phyloP scores from a whole-genome alignment of 2,329 filamentous ascomycete species.

The Colletotrichum abscissum region DNA sequence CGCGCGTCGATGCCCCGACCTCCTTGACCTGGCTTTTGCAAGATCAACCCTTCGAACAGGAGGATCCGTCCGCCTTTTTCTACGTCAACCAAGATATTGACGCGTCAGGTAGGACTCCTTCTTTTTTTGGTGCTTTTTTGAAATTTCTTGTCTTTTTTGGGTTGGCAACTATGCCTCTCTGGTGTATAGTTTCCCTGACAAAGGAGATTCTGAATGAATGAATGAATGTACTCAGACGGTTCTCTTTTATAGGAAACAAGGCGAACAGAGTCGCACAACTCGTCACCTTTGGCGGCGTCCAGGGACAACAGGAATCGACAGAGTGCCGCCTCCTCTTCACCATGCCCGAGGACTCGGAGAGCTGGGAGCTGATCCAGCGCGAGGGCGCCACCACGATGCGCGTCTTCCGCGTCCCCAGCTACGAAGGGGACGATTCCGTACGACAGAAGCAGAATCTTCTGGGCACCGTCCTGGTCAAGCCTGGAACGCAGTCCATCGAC shows the following conservation, averaged over 20 bases:
- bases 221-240: constrained; percentile 6
- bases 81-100: constrained; percentile 35
- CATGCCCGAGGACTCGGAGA: constrained; percentile 35
- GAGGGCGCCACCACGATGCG: constrained; percentile 26
- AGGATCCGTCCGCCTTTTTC: constrained; percentile 34
- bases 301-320: background rate
- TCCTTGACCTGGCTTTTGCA: constrained; percentile 31
- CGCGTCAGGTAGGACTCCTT: constrained; percentile 19
- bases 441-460: constrained; percentile 17
- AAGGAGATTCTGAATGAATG: constrained; percentile 1
- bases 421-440: constrained; percentile 1
- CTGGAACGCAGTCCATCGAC: constrained; percentile 28
- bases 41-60: constrained; percentile 34
- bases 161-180: background rate
- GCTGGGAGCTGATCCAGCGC: constrained; percentile 35
- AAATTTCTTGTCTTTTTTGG: background rate
- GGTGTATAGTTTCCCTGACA: background rate
- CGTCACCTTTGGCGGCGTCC: constrained; percentile 25
- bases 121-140: no score
- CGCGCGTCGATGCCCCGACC: constrained; percentile 23
- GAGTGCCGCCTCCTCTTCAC: constrained; percentile 26
- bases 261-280: constrained; percentile 33
- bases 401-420: constrained; percentile 19
- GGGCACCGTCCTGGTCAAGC: constrained; percentile 20
- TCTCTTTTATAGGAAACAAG: constrained; percentile 22